Evolutionary conservation across 257 asterid species (phyloP).

Genomic region (Penstemon eatonii): DNA sequence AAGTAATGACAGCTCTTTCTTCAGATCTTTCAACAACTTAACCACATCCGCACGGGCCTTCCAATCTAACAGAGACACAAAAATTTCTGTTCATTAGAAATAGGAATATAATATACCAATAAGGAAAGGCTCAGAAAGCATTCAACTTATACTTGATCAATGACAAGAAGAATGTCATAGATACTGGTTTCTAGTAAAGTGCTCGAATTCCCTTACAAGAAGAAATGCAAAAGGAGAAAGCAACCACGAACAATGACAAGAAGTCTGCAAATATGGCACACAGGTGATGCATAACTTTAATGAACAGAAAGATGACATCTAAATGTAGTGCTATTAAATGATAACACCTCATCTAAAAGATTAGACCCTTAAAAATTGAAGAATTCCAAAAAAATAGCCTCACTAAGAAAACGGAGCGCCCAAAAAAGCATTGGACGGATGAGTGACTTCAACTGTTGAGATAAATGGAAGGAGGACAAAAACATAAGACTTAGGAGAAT

Average conservation of each 20-base stretch:
- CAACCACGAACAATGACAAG: neutral
- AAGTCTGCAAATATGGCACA: too few species aligned
- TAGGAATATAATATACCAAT: conserved; percentile 16
- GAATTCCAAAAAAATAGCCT: neutral
- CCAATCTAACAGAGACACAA: conserved; percentile 59
- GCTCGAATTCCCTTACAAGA: conserved; percentile 1
- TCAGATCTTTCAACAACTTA: conserved; percentile 68
- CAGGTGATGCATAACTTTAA: neutral
- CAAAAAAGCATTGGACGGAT: neutral
- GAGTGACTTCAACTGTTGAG: neutral
- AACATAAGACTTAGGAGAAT: too few species aligned
- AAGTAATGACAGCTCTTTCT: conserved; percentile 79
- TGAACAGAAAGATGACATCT: neutral
- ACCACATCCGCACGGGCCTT: conserved; percentile 94
- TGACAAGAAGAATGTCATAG: conserved; percentile 9
- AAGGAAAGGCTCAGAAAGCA: conserved; percentile 7
- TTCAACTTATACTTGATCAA: conserved; percentile 7
- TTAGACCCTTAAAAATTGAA: too few species aligned
- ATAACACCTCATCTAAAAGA: conserved; percentile 9
- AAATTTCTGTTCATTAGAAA: conserved; percentile 12
- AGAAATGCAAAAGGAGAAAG: conserved; percentile 19
- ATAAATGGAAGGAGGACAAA: too few species aligned
- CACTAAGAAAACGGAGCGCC: conserved; percentile 3
- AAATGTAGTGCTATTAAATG: neutral
- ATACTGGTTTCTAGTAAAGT: conserved; percentile 1